Base-by-base conservation (phyloP, 2,329 filamentous ascomycete genomes). In the Curvularia sp. region DNA sequence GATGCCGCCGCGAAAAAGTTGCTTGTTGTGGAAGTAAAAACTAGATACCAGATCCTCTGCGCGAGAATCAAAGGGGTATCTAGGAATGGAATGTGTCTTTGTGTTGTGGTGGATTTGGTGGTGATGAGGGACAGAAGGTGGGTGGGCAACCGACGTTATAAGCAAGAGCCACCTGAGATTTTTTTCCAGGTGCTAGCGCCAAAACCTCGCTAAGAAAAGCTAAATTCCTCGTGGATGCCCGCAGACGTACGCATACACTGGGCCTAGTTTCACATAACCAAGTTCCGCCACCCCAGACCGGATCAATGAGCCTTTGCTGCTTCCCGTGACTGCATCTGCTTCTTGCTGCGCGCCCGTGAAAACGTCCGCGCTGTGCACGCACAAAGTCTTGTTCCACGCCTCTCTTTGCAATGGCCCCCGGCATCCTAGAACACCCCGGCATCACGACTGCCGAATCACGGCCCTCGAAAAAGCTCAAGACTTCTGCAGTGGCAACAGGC, bases 1-100 rank as follows among this genome's bases (percentile, higher is more conserved):
- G 73, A 76, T 78, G 74, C 77, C 77, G 78, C 76, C 74, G 71
- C 72, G 64, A 62, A 59, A 49, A 65, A 65, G 64, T 53, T 62
- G 55, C 65, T 66, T 70, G 67, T 71, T 62, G 49, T 65, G 66
- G 57, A 38, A 56, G 59, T 68, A 53, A 73, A 73, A 75, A 72
- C 78, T 80, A 82, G 81, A 81, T 79, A 80, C 75, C 78, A 69
- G 75, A 80, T 79, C 76, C 79, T 80, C 79, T 68, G 64, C 64
- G 63, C 64, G 78, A 81, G 79, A 81, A 79, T 80, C 75, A 63
- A 72, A 72, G 57, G 61, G 75, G 75, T 79, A 78, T 78, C 74
- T 80, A 77, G 77, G 61, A 48, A 63, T 54, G 63, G 52, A 63
- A 68, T 64, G 69, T 68, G 66, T 67, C 55, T 61, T 55, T 63